These are phyloP conservation scores for Penicillium sp. DNA, from an alignment of 2,329 filamentous ascomycete genomes.

Conservation along the genomic window DNA sequence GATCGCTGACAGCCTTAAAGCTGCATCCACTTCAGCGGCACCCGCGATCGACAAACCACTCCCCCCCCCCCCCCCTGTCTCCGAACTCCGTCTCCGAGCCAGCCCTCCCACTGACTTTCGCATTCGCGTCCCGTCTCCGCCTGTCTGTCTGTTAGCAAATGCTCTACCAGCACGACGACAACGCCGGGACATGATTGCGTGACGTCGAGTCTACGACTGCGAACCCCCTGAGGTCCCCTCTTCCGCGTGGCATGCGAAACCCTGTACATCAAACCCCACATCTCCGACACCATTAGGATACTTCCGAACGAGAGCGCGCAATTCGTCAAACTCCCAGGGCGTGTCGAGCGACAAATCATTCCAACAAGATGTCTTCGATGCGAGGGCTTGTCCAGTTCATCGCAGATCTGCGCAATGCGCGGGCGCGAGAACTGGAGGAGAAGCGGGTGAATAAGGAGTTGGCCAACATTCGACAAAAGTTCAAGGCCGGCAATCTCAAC, in stretches of 20 bases:
- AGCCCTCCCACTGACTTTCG: too few relatives aligned
- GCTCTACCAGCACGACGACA: conserved; percentile 13
- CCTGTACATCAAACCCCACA: conserved; percentile 14
- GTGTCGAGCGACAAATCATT: neutral
- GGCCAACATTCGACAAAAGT: conserved; percentile 97
- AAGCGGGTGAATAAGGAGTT: conserved; percentile 99
- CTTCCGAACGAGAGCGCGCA: neutral
- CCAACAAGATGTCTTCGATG: conserved; percentile 42
- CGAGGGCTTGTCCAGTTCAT: conserved; percentile 93
- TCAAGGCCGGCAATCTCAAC: conserved; percentile 88
- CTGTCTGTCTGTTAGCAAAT: conserved; percentile 15
- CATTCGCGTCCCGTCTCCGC: too few relatives aligned
- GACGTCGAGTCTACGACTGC: conserved; percentile 19
- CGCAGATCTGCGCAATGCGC: conserved; percentile 87
- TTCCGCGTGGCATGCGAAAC: conserved; percentile 21
- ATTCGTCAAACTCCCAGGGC: neutral
- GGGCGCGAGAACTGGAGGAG: conserved; percentile 92
- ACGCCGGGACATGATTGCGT: conserved; percentile 27
- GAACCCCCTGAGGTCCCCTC: conserved; percentile 18
- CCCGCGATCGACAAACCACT: conserved; percentile 1
- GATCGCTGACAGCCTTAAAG: too few relatives aligned
- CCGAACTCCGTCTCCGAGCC: too few relatives aligned
- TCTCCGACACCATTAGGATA: neutral
- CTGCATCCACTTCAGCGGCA: too few relatives aligned
- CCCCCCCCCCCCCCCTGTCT: neutral